Percentiles rank a stretch among this genome's conserved stretches.
Conservation (phyloP, 768 basidiomycete species). For the Floccularia luteovirens region DNA sequence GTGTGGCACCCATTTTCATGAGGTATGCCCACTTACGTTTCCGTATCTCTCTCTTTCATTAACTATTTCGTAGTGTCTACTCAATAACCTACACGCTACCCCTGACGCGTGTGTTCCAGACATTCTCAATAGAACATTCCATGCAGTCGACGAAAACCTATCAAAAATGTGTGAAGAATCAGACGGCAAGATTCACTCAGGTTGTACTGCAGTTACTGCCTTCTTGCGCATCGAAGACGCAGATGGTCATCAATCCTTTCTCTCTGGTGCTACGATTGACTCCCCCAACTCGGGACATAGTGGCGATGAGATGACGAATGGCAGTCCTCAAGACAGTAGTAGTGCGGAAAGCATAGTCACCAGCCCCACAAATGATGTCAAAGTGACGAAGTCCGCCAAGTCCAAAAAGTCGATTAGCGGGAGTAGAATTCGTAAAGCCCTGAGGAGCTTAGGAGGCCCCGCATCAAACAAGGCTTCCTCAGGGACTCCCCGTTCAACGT, state of each 20-base stretch:
- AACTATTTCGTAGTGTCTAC: conserved; percentile 34
- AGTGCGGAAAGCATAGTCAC: conserved; percentile 34
- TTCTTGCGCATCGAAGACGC: conserved; percentile 89
- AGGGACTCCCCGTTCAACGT: conserved; percentile 24
- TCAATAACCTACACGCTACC: conserved; percentile 58
- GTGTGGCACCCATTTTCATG: conserved; percentile 95
- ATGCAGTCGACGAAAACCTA: conserved; percentile 79
- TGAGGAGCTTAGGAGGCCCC: conserved; percentile 41
- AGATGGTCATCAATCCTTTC: conserved; percentile 65
- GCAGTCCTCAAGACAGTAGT: conserved; percentile 32
- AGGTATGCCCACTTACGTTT: conserved; percentile 35
- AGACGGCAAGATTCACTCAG: conserved; percentile 90
- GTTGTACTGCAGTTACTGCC: conserved; percentile 94
- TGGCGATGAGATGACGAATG: conserved; percentile 12
- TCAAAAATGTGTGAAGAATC: conserved; percentile 82
- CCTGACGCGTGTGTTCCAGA: conserved; percentile 68
- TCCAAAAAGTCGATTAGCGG: conserved; percentile 31
- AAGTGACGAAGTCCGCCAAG: conserved; percentile 25
- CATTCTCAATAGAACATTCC: conserved; percentile 89
- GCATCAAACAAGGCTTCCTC: conserved; percentile 21
- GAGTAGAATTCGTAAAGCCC: conserved; percentile 47
- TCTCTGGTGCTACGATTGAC: conserved; percentile 24
- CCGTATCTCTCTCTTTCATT: neutral
- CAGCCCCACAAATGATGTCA: conserved; percentile 23
- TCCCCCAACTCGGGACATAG: conserved; percentile 25